Percentiles rank a stretch among this genome's conserved stretches.
phyloP scores from a whole-genome alignment of 352 stramenopile genomes.

The Phytophthora foliorum region DNA sequence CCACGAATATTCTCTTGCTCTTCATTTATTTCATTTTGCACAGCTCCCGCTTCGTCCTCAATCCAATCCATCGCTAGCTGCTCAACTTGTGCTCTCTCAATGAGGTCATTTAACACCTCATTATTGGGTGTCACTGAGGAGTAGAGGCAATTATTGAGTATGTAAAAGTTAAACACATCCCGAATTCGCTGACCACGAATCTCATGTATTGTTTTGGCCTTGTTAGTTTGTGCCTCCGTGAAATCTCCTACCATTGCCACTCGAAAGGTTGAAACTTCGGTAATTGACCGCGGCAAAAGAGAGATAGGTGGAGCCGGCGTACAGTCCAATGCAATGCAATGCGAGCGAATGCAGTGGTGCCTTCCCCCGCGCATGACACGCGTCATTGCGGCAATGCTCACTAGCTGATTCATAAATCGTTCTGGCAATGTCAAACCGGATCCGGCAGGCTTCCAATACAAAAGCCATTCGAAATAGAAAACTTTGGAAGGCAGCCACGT shows the following conservation, averaged over 20 bases:
- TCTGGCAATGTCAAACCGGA: background rate
- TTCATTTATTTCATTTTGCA: too few relatives aligned
- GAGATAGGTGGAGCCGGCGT: background rate
- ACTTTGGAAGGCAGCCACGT: background rate
- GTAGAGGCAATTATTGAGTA: too few relatives aligned
- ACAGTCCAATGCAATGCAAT: slow-evolving; percentile 7
- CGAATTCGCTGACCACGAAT: too few relatives aligned
- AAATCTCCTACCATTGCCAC: slow-evolving; percentile 10
- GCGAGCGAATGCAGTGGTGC: background rate
- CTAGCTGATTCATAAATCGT: slow-evolving; percentile 6
- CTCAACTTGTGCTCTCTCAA: too few relatives aligned
- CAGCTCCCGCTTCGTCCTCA: too few relatives aligned
- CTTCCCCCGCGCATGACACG: slow-evolving; percentile 1
- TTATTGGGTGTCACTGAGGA: too few relatives aligned
- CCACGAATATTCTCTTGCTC: too few relatives aligned
- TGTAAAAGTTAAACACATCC: too few relatives aligned
- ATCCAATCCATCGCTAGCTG: too few relatives aligned
- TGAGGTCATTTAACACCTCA: too few relatives aligned
- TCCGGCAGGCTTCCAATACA: background rate
- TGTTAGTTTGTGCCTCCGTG: background rate
- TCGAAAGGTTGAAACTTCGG: background rate
- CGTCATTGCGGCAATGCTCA: background rate
- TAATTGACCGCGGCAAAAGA: background rate
- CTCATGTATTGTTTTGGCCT: slow-evolving; percentile 3
- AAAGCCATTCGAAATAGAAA: slow-evolving; percentile 3